Conservation (phyloP, 148 eudicot genomes). For the Chenopodium berlandieri region DNA sequence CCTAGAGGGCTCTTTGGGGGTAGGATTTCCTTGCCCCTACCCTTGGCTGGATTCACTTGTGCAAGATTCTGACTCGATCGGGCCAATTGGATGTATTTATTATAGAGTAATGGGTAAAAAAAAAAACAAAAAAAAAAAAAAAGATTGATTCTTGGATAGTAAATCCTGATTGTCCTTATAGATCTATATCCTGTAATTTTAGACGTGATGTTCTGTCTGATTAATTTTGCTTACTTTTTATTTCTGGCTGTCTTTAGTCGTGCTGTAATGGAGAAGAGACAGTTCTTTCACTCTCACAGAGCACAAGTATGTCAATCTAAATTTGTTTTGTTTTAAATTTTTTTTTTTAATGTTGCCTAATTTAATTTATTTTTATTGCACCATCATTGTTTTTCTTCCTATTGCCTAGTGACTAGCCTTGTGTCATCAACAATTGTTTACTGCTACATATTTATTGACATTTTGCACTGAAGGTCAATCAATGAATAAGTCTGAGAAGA, state of each 20-base stretch:
- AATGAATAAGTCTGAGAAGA: not conserved
- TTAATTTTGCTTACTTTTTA: not conserved
- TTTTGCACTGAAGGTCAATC: not conserved
- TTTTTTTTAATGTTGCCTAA: slow-evolving; percentile 4
- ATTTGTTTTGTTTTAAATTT: not conserved
- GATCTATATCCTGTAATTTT: too few species aligned
- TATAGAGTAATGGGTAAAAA: too few species aligned
- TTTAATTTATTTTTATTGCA: not conserved
- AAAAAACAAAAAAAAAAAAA: too few species aligned
- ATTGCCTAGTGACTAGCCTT: too few species aligned
- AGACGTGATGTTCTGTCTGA: not conserved
- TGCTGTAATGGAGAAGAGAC: slow-evolving; percentile 78
- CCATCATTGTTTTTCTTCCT: not conserved
- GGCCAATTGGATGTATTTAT: too few species aligned
- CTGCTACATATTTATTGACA: not conserved
- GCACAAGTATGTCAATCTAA: slow-evolving; percentile 61
- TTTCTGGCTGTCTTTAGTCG: slow-evolving; percentile 47
- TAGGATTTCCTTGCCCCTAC: too few species aligned
- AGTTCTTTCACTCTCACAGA: slow-evolving; percentile 96
- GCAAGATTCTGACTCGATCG: too few species aligned
- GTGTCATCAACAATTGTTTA: not conserved
- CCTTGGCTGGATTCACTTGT: too few species aligned
- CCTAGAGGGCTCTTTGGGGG: too few species aligned
- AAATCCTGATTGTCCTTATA: too few species aligned
- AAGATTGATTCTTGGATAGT: too few species aligned